Conservation (phyloP, 805 yeast genomes). For the Blastobotrys chiropterorum region DNA sequence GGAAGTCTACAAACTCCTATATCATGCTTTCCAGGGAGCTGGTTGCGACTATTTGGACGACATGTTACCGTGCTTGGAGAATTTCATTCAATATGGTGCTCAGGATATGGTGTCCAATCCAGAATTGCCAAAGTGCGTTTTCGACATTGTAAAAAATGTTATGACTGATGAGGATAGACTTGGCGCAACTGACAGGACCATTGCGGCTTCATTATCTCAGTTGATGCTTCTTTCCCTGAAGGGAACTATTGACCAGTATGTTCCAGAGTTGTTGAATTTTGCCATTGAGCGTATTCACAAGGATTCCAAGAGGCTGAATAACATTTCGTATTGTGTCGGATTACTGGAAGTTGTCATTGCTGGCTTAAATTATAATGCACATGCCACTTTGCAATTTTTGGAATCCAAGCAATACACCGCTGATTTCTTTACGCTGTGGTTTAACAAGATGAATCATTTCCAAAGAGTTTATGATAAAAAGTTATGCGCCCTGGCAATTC, state of each 20-base stretch:
- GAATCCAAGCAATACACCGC: constrained; percentile 40
- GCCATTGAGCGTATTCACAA: constrained; percentile 37
- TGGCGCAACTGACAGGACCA: constrained; percentile 50
- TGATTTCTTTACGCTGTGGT: constrained; percentile 61
- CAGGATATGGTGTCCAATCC: constrained; percentile 44
- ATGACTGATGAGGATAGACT: constrained; percentile 39
- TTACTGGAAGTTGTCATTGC: constrained; percentile 60
- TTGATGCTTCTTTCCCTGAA: constrained; percentile 56
- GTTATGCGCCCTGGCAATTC: constrained; percentile 60
- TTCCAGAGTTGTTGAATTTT: constrained; percentile 41
- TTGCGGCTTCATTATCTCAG: constrained; percentile 59
- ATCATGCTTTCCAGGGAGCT: constrained; percentile 30
- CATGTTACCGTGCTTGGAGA: constrained; percentile 63
- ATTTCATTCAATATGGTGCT: constrained; percentile 59
- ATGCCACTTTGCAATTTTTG: constrained; percentile 45
- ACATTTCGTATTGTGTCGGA: constrained; percentile 39
- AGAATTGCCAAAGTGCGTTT: constrained; percentile 43
- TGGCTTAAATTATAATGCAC: constrained; percentile 56
- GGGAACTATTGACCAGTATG: constrained; percentile 38
- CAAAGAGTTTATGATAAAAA: constrained; percentile 77
- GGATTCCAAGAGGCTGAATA: constrained; percentile 30
- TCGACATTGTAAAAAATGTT: constrained; percentile 40
- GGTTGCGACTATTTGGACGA: constrained; percentile 70
- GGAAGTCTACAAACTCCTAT: constrained; percentile 56
- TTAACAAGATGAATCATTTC: constrained; percentile 46